Evolutionary conservation across 768 basidiomycete species (phyloP).

Genomic region (Auriscalpium vulgare): DNA sequence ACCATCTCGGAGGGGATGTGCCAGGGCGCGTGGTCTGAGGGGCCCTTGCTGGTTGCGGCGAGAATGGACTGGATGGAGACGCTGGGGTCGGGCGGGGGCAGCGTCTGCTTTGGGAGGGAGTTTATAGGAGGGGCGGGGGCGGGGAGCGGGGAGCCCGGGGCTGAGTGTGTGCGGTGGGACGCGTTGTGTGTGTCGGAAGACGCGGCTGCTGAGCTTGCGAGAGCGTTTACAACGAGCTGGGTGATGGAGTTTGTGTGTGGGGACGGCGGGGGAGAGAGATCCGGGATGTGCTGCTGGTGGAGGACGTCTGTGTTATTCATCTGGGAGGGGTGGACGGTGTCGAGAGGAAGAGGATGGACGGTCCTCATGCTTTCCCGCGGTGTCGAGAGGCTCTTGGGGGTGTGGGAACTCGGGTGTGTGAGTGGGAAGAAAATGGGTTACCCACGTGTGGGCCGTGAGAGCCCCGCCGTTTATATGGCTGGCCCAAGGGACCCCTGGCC

Average conservation of each 20-base stretch:
- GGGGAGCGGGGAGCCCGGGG: conserved; percentile 22
- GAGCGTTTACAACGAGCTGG: conserved; percentile 16
- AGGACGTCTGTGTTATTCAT: conserved; percentile 13
- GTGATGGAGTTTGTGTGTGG: conserved; percentile 11
- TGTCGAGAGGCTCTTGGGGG: conserved; percentile 21
- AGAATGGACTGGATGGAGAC: conserved; percentile 21
- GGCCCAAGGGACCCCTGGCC: conserved; percentile 18
- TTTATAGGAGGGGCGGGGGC: conserved; percentile 26
- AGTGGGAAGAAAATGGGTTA: conserved; percentile 36
- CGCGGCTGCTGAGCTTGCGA: conserved; percentile 14
- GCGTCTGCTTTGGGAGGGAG: conserved; percentile 16
- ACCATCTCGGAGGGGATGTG: conserved; percentile 1
- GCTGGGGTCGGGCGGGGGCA: conserved; percentile 9
- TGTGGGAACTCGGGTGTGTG: conserved; percentile 39
- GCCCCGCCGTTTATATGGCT: conserved; percentile 22
- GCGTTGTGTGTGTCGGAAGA: conserved; percentile 25
- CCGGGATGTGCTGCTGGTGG: conserved; percentile 10
- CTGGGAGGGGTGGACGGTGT: conserved; percentile 21
- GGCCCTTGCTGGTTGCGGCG: conserved; percentile 12
- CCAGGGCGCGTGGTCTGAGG: conserved; percentile 16
- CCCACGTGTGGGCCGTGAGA: conserved; percentile 23
- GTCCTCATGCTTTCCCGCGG: conserved; percentile 38
- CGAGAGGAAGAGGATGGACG: conserved; percentile 41
- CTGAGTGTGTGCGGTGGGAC: conserved; percentile 22
- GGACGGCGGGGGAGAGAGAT: conserved; percentile 12